Evolutionary conservation across 2,329 filamentous ascomycete species (phyloP), one percentile per base, ranked within the genome.

Genomic region (Bisporella sp.): DNA sequence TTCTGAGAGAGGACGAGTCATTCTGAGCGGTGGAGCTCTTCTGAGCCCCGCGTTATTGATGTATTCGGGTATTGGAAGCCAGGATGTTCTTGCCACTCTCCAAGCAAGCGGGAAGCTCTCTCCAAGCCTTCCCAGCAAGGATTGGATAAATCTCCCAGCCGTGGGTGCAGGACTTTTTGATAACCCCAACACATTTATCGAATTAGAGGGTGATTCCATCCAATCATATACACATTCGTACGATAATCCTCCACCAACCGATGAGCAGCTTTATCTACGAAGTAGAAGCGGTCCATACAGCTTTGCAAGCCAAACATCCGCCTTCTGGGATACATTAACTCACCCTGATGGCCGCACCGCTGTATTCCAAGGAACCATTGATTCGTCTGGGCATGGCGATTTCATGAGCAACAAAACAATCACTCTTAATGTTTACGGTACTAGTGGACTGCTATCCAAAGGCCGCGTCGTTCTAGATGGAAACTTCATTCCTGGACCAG

Each of bases 361-460:
- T 3, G 74, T 71, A 0, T 67, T 77, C 28, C 77, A 80, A 55
- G 76, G 76, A 5, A 79, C 76, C 0, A 73, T 79, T 49, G 73
- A 73, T 61, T 71, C 72, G 0, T 64, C 72, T 0, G 76, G 76
- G 3, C 70, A 66, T 40, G 60, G 63, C 1, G 71, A 65, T 6
- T 74, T 62, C 57, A 69, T 52, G 1, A 57, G 60, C 33, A 67
- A 68, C 47, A 67, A 73, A 51, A 77, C 74, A 52, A 74, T 80
- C 47, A 79, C 76, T 0, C 66, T 80, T 21, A 80, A 80, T 60
- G 63, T 80, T 4, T 80, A 80, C 64, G 76, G 76, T 6, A 80
- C 77, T 0, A 78, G 75, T 0, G 77, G 77, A 1, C 66, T 79
- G 28, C 68, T 69, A 5, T 79, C 76, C 2, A 62, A 68, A 1